Conservation (phyloP, 192 early-diverging fungal genomes). For the Physocladia obscura region DNA sequence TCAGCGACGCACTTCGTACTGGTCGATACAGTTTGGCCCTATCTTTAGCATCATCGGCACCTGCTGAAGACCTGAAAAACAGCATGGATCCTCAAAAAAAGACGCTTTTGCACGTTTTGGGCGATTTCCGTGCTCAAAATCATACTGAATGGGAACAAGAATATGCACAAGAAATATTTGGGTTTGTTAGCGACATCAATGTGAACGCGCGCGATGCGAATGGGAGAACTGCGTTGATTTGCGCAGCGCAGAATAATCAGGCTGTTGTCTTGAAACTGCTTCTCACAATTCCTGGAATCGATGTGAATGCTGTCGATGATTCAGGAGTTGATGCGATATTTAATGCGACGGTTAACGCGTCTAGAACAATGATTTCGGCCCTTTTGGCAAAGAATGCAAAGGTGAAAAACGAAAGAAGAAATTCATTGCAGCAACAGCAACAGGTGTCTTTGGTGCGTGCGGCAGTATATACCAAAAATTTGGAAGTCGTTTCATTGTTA, state of each 20-base stretch:
- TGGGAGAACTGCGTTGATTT: constrained; percentile 47
- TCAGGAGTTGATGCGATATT: constrained; percentile 38
- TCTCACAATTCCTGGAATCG: background rate
- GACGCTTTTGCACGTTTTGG: constrained; percentile 44
- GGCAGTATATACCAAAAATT: constrained; percentile 24
- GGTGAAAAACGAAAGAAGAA: constrained; percentile 21
- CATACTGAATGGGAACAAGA: constrained; percentile 41
- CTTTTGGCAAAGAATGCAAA: constrained; percentile 27
- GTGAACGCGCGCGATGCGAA: constrained; percentile 23
- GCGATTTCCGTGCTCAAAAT: constrained; percentile 40
- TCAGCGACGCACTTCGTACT: constrained; percentile 38
- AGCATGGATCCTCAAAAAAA: constrained; percentile 3
- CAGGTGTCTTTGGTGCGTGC: constrained; percentile 26
- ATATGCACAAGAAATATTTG: constrained; percentile 39
- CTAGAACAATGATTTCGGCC: constrained; percentile 15
- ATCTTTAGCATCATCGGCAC: constrained; percentile 30
- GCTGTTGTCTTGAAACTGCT: constrained; percentile 25
- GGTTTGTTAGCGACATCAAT: constrained; percentile 18
- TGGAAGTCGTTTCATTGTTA: constrained; percentile 29
- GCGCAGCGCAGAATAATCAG: constrained; percentile 47
- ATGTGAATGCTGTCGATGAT: constrained; percentile 29
- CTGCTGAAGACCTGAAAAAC: background rate
- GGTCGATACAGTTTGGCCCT: constrained; percentile 54
- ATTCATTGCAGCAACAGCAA: constrained; percentile 6
- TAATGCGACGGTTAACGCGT: constrained; percentile 40